Percentiles rank a stretch among this genome's conserved stretches.
These are phyloP conservation scores for Nitzschia inconspicua DNA, from an alignment of 108 stramenopile genomes.

Conservation along the genomic window DNA sequence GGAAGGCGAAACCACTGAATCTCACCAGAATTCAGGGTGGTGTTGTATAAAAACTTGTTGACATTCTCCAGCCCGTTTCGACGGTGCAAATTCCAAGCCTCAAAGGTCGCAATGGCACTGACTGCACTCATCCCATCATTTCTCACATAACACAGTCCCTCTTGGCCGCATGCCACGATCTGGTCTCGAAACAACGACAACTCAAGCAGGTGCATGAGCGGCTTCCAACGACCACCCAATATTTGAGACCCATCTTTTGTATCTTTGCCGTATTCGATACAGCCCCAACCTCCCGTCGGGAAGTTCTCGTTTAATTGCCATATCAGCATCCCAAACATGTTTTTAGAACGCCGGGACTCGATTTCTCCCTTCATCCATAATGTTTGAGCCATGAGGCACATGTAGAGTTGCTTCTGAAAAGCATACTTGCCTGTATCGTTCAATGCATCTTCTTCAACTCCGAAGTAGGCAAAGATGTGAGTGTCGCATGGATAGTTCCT, in stretches of 20 bases:
- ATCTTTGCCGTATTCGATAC: conserved; percentile 36
- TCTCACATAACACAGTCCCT: conserved; percentile 25
- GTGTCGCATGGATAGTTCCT: conserved; percentile 58
- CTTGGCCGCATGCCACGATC: conserved; percentile 38
- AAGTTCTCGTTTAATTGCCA: conserved; percentile 71
- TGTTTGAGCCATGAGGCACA: conserved; percentile 50
- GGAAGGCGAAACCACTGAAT: not conserved
- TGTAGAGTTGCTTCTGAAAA: conserved; percentile 46
- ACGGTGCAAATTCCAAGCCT: conserved; percentile 18
- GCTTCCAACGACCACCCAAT: conserved; percentile 56
- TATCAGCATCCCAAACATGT: conserved; percentile 39
- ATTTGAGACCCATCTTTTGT: conserved; percentile 21
- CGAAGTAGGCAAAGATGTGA: conserved; percentile 45
- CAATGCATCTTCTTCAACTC: conserved; percentile 11
- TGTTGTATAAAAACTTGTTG: no score
- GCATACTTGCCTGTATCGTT: conserved; percentile 15
- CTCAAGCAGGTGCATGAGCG: conserved; percentile 33
- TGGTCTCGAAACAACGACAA: conserved; percentile 36
- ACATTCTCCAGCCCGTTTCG: no score
- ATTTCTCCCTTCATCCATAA: conserved; percentile 50
- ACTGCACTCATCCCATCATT: conserved; percentile 14
- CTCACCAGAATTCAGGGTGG: no score
- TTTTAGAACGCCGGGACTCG: conserved; percentile 31
- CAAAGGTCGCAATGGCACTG: conserved; percentile 3
- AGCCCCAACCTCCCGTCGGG: conserved; percentile 67